phyloP scores from a whole-genome alignment of 2,329 filamentous ascomycete genomes.

The Bertia moriformis region DNA sequence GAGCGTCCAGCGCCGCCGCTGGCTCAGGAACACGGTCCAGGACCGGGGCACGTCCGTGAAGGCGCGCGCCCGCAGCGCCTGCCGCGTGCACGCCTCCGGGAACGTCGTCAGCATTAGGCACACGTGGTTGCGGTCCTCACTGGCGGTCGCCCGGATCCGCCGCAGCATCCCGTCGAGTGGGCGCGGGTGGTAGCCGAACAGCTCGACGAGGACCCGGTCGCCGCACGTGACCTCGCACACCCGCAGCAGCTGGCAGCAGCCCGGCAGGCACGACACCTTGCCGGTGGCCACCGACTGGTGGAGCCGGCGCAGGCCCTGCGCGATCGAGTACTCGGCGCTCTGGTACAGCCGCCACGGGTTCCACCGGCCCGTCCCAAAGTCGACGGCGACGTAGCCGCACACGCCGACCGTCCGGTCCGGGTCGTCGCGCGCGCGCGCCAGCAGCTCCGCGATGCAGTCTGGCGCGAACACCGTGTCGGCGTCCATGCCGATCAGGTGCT shows the following conservation, averaged over 20 bases:
- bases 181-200: slow-evolving; percentile 31
- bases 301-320: slow-evolving; percentile 28
- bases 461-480: slow-evolving; percentile 30
- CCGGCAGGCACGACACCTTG: slow-evolving; percentile 31
- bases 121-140: slow-evolving; percentile 32
- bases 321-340: slow-evolving; percentile 30
- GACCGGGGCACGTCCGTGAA: slow-evolving; percentile 28
- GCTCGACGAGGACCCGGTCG: slow-evolving; percentile 25
- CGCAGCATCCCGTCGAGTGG: slow-evolving; percentile 30
- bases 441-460: slow-evolving; percentile 26
- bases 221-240: slow-evolving; percentile 32
- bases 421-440: slow-evolving; percentile 7
- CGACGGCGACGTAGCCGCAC: slow-evolving; percentile 30
- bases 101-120: slow-evolving; percentile 30
- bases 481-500: slow-evolving; percentile 30
- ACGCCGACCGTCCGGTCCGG: slow-evolving; percentile 18
- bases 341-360: slow-evolving; percentile 29
- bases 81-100: slow-evolving; percentile 25
- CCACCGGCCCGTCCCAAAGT: slow-evolving; percentile 24
- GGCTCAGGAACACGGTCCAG: slow-evolving; percentile 29
- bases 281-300: slow-evolving; percentile 32
- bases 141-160: slow-evolving; percentile 31
- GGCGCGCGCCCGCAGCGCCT: slow-evolving; percentile 28
- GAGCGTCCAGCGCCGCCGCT: slow-evolving; percentile 31
- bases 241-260: slow-evolving; percentile 32